These are phyloP conservation scores for Colletotrichum aenigma DNA, from an alignment of 2,329 filamentous ascomycete genomes.

Conservation along the genomic window DNA sequence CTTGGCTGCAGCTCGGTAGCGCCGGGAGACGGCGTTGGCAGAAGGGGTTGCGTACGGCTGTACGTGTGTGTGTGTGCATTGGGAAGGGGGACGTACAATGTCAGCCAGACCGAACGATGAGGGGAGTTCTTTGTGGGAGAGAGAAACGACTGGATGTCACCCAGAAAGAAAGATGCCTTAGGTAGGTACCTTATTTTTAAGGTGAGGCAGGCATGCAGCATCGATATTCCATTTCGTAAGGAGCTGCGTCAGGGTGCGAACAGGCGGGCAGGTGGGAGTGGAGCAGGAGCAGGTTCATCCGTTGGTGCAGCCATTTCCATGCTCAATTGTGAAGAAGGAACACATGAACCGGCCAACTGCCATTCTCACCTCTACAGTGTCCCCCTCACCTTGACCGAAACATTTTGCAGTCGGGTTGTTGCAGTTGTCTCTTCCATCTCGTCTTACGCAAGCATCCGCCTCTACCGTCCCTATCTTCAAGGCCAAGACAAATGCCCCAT, in stretches of 20 bases:
- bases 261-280: not conserved
- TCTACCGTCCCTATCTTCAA: not conserved
- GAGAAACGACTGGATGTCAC: not conserved
- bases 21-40: not conserved
- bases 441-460: not conserved
- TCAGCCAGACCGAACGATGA: not conserved
- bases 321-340: not conserved
- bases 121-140: not conserved
- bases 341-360: not conserved
- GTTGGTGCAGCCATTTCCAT: not conserved
- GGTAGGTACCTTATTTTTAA: not conserved
- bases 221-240: not conserved
- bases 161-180: not conserved
- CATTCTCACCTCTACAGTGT: not conserved
- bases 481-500: not conserved
- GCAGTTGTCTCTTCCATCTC: not conserved
- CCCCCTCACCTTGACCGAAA: not conserved
- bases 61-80: not conserved
- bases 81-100: not conserved
- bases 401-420: not conserved
- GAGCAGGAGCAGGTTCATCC: not conserved
- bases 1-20: slow-evolving; percentile 17
- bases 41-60: not conserved
- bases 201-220: not conserved
- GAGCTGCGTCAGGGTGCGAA: not conserved